These are phyloP conservation scores for Amborella trichopoda DNA, from an alignment of 164 flowering plant species.

Conservation along the genomic window DNA sequence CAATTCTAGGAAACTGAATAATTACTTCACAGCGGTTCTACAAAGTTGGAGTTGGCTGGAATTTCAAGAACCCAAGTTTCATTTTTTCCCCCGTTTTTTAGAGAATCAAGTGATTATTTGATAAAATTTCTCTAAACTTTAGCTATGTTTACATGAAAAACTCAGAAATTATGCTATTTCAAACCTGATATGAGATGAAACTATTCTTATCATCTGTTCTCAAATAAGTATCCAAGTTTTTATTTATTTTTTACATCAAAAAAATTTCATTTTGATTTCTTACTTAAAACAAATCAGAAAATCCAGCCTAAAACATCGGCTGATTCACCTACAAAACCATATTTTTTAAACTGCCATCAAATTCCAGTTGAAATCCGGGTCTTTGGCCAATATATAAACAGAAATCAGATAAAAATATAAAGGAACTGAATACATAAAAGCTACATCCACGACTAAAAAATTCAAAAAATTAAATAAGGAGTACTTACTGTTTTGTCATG, in stretches of 20 bases:
- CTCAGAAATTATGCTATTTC: no score
- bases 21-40: neutral
- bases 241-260: no score
- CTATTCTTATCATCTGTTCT: no score
- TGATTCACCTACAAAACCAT: neutral
- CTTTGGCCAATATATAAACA: neutral
- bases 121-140: no score
- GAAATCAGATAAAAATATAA: neutral
- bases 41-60: neutral
- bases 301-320: neutral
- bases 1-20: neutral
- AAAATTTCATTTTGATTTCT: no score
- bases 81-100: neutral
- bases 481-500: constrained; percentile 22
- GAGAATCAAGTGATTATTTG: no score
- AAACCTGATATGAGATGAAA: no score
- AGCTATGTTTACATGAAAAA: no score
- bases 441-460: neutral
- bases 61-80: neutral
- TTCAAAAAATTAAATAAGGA: neutral
- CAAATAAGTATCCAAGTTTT: no score
- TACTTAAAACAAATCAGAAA: neutral
- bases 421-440: neutral
- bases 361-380: neutral
- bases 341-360: no score